A percentile compares a stretch with the other conserved stretches of the same genome.
phyloP scores from a whole-genome alignment of 2,329 filamentous ascomycete genomes.

The Rhexocercosporidium sp. region DNA sequence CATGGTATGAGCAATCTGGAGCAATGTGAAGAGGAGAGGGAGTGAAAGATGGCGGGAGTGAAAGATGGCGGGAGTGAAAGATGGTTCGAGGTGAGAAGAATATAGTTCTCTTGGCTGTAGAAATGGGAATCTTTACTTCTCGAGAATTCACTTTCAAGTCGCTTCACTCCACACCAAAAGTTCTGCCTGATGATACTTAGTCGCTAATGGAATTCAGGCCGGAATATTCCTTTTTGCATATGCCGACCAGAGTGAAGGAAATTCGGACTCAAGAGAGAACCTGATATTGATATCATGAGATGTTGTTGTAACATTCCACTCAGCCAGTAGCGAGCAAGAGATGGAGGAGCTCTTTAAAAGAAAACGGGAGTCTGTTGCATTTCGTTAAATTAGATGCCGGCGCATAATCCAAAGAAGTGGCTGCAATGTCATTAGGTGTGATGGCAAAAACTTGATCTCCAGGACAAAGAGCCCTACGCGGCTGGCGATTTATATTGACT shows the following conservation, averaged over 20 bases:
- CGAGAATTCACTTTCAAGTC: background rate
- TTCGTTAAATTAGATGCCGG: background rate
- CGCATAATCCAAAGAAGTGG: background rate
- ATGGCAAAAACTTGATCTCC: background rate
- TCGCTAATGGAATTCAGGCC: background rate
- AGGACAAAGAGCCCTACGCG: background rate
- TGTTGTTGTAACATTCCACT: background rate
- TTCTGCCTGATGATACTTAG: background rate
- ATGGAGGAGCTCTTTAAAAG: background rate
- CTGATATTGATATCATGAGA: background rate
- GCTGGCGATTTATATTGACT: slow-evolving; percentile 9
- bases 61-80: background rate
- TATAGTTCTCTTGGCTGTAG: background rate
- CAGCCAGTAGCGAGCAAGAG: background rate
- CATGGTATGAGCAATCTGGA: slow-evolving; percentile 22
- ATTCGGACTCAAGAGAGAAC: background rate
- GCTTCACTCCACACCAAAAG: background rate
- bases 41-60: background rate
- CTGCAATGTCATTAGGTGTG: background rate
- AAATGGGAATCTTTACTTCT: slow-evolving; percentile 11
- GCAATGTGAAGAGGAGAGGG: background rate
- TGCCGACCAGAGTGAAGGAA: background rate
- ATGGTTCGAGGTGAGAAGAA: background rate
- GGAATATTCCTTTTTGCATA: background rate
- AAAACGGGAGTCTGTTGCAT: background rate